Base-by-base conservation (phyloP, 306 rosid species). In the Canavalia ensiformis region DNA sequence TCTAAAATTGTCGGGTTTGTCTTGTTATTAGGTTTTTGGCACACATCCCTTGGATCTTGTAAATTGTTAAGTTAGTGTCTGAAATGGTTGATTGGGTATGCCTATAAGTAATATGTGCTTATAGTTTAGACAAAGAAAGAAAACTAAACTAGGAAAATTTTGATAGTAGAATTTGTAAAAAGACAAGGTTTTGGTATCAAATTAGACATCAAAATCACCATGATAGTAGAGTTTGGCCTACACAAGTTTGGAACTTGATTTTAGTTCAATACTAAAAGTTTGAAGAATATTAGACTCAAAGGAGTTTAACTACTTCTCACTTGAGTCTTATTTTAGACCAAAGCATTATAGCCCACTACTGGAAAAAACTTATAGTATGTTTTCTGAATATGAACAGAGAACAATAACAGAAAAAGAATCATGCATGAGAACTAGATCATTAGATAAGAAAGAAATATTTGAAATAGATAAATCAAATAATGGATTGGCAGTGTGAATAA, bases 151-250 rank as follows among this genome's bases (percentile, higher is more conserved):
- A n/a, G 57, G n/a, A 81, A 62, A 37, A 13, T 72, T 8, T 0
- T 74, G 72, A 39, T 59, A 58, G 25, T 28, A 58, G 63, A 59
- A 70, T 39, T 33, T 56, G 77, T 44, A 28, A 57, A 76, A 44
- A 2, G 49, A 54, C 0, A 2, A 12, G 45, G 57, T 18, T 64
- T 55, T 44, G 70, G 76, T 30, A 54, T 65, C 33, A 39, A 49
- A 76, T 82, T 75, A 37, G 75, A 73, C 56, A 63, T 33, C 33
- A 72, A 63, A 44, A 54, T 72, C 35, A 54, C 60, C 56, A 37
- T 42, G 18, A 44, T 33, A 72, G 83, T 68, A 13, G 70, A 66
- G 62, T 81, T 58, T 41, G n/a, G 59, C 88, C 97, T 94, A 93
- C 91, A 79, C 18, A 76, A 72, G 12, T 57, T 81, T n/a, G 66